Base-by-base conservation (phyloP, 257 asterid species). In the Ligustrum vulgare region DNA sequence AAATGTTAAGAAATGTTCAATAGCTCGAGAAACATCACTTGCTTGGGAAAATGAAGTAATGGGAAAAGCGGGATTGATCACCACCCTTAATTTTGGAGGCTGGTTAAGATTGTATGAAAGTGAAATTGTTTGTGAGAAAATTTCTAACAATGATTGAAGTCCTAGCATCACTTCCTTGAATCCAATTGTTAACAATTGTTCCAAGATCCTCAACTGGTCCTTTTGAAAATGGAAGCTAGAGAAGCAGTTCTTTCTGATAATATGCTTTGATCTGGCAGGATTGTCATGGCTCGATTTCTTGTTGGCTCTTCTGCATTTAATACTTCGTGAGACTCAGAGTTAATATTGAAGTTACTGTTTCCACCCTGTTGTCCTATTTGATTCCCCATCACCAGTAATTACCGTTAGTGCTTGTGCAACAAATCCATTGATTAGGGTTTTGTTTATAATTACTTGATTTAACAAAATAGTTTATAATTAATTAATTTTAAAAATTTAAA, bases 381-480 rank as follows among this genome's bases (percentile, higher is more conserved):
- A 18, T 22, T 43, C n/a, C 84, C 80, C 77, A 80, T 49, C 86
- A 45, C 86, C 89, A 7, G 84, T 73, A 58, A 84, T 87, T 31
- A 84, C 78, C 67, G 87, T 80, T 33, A 87, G 84, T 33, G 89
- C 91, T 80, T 87, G 89, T 0, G 86, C 77, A 71, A 87, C 89
- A 6, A 86, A 89, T 28, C 31, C 31, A 28, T 28, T 28, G 31
- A 1, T 28, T 28, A 28, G 31, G 1, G 31, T 28, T 28, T 28
- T 28, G 31, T 28, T 28, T 28, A 28, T 28, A 28, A 28, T 28
- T 28, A 28, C 1, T 1, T 28, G 1, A 28, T 28, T 28, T 28
- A 0, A 28, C 1, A 28, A 28, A 28, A 28, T 28, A 28, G 31
- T 28, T 28, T 28, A 28, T 28, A 28, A 28, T 28, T 28, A 28